Evolutionary conservation across 2,329 filamentous ascomycete species (phyloP), one percentile per base, ranked within the genome.

Genomic region (Conoideocrella luteorostrata): DNA sequence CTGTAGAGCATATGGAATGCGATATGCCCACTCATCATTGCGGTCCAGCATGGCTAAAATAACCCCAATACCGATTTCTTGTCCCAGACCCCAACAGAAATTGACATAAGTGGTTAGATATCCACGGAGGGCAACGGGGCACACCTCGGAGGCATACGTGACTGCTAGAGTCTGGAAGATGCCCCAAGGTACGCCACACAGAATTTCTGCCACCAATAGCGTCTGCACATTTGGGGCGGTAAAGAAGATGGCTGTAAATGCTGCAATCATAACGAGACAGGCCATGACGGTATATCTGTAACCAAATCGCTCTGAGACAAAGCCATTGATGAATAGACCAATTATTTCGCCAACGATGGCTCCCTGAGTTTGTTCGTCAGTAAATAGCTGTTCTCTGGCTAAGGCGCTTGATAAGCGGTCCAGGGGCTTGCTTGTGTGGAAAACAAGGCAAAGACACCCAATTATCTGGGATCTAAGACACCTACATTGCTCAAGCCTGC

Each of bases 61-160:
- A 47, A 86, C 83, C n/a, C 81, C 83, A 42, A 85, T 82, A 34
- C 80, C 83, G 43, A 88, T 82, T 45, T 83, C 70, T 61, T 88
- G 84, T 15, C 84, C 84, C n/a, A 87, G 67, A 26, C 81, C 84
- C 82, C 83, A 88, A 71, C 84, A 87, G 56, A 84, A 82, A 66
- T 86, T 86, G 64, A 86, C 79, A 50, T 86, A 88, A 6, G 83
- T 86, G 1, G 83, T 87, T 50, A 85, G 64, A 56, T 84, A 84
- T 43, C 82, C 82, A 48, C 84, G 78, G 41, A 88, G 72, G 36
- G 82, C 78, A 6, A 88, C 75, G 3, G 84, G 84, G 56, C 82
- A 86, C 46, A 88, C 83, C 56, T 87, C 83, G 43, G 79, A 80
- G 23, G 82, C 82, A 54, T 86, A 86, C 1, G 82, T 80, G 48